phyloP scores from a whole-genome alignment of 2,329 filamentous ascomycete genomes.

The Calonectria montana region DNA sequence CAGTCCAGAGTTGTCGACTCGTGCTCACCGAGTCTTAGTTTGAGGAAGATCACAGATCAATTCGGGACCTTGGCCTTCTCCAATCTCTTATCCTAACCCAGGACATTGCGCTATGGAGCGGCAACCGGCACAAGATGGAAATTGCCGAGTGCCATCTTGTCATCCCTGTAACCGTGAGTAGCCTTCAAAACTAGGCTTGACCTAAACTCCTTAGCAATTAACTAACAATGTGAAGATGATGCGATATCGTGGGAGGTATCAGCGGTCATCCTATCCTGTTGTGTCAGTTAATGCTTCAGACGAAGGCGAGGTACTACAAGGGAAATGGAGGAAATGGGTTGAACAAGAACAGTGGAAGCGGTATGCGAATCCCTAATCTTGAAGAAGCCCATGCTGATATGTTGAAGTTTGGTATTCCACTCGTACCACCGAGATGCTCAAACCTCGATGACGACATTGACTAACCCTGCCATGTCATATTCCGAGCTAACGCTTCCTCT shows the following conservation, averaged over 20 bases:
- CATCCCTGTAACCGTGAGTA: conserved; percentile 58
- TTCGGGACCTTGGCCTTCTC: conserved; percentile 60
- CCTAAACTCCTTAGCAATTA: too few relatives aligned
- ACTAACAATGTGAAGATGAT: conserved; percentile 57
- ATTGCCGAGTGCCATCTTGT: conserved; percentile 63
- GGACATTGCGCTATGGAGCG: conserved; percentile 65
- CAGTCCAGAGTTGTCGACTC: not conserved
- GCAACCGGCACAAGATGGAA: conserved; percentile 66
- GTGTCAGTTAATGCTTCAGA: conserved; percentile 66
- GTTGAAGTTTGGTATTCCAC: conserved; percentile 69
- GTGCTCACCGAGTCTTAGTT: conserved; percentile 49
- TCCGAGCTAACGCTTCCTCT: conserved; percentile 75
- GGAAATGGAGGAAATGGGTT: conserved; percentile 75
- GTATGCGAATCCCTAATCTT: conserved; percentile 41
- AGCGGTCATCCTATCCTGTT: conserved; percentile 63
- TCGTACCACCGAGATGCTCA: conserved; percentile 74
- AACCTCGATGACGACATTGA: conserved; percentile 74
- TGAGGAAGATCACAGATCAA: conserved; percentile 60
- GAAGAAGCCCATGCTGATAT: conserved; percentile 21
- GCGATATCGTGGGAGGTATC: conserved; percentile 68
- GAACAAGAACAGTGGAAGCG: conserved; percentile 75
- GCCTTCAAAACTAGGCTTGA: not conserved
- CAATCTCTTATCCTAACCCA: conserved; percentile 62
- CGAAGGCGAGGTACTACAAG: conserved; percentile 65
- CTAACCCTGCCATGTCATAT: conserved; percentile 75